phyloP scores from a whole-genome alignment of 495 filamentous ascomycete genomes.

The Cudoniella acicularis region DNA sequence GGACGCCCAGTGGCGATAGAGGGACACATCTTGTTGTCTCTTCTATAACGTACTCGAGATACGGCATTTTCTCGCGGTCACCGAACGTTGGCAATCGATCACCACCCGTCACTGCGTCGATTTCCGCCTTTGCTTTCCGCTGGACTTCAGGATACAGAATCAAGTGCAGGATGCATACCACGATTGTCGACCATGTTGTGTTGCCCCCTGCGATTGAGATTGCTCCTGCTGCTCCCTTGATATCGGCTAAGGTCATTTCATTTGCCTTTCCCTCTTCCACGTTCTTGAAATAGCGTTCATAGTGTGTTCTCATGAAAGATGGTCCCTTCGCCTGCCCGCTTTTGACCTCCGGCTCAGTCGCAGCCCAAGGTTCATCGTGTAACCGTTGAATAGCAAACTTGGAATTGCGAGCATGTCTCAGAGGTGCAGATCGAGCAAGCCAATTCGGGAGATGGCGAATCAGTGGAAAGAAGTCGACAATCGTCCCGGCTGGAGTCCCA shows the following conservation, averaged over 20 bases:
- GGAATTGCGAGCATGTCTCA: neutral
- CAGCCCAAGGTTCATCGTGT: neutral
- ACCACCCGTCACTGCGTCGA: constrained; percentile 28
- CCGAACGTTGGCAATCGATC: constrained; percentile 24
- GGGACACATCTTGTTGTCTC: constrained; percentile 27
- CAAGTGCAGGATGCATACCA: constrained; percentile 24
- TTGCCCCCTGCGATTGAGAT: constrained; percentile 15
- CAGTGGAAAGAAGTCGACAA: constrained; percentile 43
- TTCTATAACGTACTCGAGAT: constrained; percentile 26
- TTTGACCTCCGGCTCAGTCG: constrained; percentile 10
- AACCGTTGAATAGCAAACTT: constrained; percentile 6
- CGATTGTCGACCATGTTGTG: constrained; percentile 17
- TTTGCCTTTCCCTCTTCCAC: neutral
- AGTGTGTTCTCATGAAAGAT: too few relatives aligned
- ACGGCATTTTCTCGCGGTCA: constrained; percentile 28
- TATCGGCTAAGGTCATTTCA: constrained; percentile 8
- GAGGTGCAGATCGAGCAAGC: neutral
- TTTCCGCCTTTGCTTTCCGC: constrained; percentile 26
- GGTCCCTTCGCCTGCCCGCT: too few relatives aligned
- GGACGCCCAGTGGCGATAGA: constrained; percentile 22
- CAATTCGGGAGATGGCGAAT: neutral
- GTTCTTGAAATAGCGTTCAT: constrained; percentile 2
- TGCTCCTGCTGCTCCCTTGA: constrained; percentile 17
- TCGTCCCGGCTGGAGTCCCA: constrained; percentile 37
- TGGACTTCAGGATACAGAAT: constrained; percentile 29